A percentile compares a stretch with the other conserved stretches of the same genome.
Conservation (phyloP, 805 yeast genomes). For the Saccharomyces jurei region DNA sequence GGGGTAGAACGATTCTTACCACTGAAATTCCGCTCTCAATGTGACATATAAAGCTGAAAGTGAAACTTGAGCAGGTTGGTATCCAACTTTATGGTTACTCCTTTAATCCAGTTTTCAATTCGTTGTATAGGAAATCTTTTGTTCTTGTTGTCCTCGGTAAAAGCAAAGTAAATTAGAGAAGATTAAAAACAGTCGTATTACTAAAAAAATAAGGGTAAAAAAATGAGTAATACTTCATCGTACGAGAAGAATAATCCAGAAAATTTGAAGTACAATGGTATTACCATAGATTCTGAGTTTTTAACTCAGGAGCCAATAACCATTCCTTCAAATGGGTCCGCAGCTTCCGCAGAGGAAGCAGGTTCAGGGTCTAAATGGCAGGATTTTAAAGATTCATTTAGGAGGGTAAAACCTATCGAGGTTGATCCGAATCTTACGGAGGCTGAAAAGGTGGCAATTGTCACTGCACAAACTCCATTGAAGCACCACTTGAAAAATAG, state of each 20-base stretch:
- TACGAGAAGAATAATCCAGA: neutral
- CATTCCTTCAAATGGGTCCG: neutral
- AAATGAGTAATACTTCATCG: neutral
- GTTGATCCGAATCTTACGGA: constrained; percentile 35
- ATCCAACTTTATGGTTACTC: neutral
- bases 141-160: neutral
- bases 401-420: constrained; percentile 13
- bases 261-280: neutral
- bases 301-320: neutral
- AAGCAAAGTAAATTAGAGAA: neutral
- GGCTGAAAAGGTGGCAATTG: constrained; percentile 39
- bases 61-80: neutral
- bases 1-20: neutral
- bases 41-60: neutral
- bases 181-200: neutral
- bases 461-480: constrained; percentile 48
- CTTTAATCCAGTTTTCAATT: neutral
- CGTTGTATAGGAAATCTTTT: neutral
- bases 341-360: neutral
- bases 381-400: constrained; percentile 9
- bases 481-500: constrained; percentile 45
- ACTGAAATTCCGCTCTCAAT: neutral
- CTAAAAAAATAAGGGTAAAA: neutral
- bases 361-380: constrained; percentile 3
- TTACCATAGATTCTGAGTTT: neutral